Evolutionary conservation across 2,329 filamentous ascomycete genomes (phyloP).

Genomic region (Paecilomyces dactylethromorphus): DNA sequence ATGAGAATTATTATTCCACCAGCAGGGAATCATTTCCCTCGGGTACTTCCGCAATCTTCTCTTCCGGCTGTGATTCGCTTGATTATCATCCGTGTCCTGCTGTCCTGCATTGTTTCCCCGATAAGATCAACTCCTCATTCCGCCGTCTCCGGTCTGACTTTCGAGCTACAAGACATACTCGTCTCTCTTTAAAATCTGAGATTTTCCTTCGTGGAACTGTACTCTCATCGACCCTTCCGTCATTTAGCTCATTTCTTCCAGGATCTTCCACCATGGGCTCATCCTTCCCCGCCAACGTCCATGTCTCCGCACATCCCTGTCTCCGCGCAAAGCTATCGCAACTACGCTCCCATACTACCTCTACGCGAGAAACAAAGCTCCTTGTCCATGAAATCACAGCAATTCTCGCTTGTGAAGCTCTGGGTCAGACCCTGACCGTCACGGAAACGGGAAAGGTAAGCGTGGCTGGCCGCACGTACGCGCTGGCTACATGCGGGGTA

Average conservation of each 20-base stretch:
- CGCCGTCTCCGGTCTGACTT: neutral
- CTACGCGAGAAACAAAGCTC: constrained; percentile 67
- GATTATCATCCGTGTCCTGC: neutral
- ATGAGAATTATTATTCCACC: neutral
- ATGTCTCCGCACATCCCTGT: constrained; percentile 81
- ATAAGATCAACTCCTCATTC: neutral
- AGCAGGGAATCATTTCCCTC: neutral
- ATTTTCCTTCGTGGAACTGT: neutral
- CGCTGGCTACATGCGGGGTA: neutral
- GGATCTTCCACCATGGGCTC: constrained; percentile 9
- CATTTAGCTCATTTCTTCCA: constrained; percentile 3
- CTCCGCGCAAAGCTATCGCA: constrained; percentile 83
- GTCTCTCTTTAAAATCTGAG: neutral
- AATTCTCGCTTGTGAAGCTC: constrained; percentile 75
- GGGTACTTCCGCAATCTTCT: neutral
- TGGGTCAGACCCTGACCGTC: constrained; percentile 56
- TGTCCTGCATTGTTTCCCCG: neutral
- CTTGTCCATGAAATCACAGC: constrained; percentile 81
- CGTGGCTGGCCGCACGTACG: neutral
- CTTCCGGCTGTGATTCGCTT: neutral
- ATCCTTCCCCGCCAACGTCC: constrained; percentile 50
- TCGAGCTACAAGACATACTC: neutral
- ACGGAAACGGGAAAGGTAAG: constrained; percentile 59
- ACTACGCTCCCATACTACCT: constrained; percentile 66
- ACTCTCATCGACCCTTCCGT: constrained; percentile 1